phyloP scores from a whole-genome alignment of 352 stramenopile genomes.

The Elongisporangium undulatum region DNA sequence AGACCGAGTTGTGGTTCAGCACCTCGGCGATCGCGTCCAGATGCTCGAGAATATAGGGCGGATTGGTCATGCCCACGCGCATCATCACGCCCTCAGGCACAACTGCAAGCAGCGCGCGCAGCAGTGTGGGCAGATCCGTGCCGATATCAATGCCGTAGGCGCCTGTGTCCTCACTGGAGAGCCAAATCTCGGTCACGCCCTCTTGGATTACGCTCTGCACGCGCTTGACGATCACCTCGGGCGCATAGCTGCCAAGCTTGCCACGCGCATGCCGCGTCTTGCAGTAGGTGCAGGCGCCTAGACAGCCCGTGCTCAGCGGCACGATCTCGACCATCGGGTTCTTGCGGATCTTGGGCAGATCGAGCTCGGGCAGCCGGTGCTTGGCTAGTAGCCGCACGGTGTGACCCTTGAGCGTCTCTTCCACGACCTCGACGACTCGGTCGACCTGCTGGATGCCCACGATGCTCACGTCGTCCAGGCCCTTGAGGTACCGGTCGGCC shows the following conservation, averaged over 20 bases:
- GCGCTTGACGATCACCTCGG: constrained; percentile 70
- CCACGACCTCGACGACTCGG: constrained; percentile 88
- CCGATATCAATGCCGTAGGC: constrained; percentile 90
- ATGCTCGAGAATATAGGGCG: constrained; percentile 89
- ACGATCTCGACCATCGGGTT: constrained; percentile 93
- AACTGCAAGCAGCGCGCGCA: constrained; percentile 63
- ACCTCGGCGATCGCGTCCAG: constrained; percentile 78
- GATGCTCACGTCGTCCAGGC: constrained; percentile 81
- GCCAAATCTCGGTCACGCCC: constrained; percentile 90
- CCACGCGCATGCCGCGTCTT: constrained; percentile 91
- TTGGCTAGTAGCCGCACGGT: constrained; percentile 82
- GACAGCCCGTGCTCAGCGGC: constrained; percentile 88
- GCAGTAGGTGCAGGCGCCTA: constrained; percentile 92
- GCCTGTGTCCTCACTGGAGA: constrained; percentile 90
- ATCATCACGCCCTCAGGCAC: constrained; percentile 83
- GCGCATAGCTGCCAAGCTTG: constrained; percentile 86
- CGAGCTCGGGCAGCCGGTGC: constrained; percentile 75
- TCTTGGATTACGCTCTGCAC: constrained; percentile 62
- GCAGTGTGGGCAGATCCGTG: constrained; percentile 67
- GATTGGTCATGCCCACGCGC: constrained; percentile 92
- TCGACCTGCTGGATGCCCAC: constrained; percentile 91
- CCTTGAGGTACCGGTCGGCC: constrained; percentile 80
- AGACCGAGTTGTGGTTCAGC: constrained; percentile 81
- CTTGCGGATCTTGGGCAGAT: constrained; percentile 91
- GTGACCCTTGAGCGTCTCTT: constrained; percentile 90